phyloP scores from a whole-genome alignment of 1,284 basidiomycete genomes.

The Austroboletus niveus region DNA sequence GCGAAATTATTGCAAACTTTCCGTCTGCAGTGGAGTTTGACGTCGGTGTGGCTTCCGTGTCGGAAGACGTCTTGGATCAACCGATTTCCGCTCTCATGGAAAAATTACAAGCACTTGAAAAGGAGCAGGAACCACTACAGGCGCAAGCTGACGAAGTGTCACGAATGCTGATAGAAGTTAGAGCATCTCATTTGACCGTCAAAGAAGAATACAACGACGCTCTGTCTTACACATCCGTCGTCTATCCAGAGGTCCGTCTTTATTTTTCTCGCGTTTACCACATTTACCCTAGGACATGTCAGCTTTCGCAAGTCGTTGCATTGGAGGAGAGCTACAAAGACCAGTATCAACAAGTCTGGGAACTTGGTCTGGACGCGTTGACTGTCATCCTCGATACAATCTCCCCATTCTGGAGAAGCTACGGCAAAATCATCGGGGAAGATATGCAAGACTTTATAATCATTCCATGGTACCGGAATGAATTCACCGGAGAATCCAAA shows the following conservation, averaged over 20 bases:
- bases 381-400: slow-evolving; percentile 71
- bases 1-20: slow-evolving; percentile 52
- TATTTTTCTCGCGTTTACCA: slow-evolving; percentile 1
- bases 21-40: slow-evolving; percentile 31
- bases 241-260: slow-evolving; percentile 65
- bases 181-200: slow-evolving; percentile 50
- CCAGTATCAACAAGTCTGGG: slow-evolving; percentile 74
- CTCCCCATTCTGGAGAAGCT: slow-evolving; percentile 74
- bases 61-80: slow-evolving; percentile 50
- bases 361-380: slow-evolving; percentile 68
- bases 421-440: slow-evolving; percentile 72
- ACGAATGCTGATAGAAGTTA: slow-evolving; percentile 49
- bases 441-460: slow-evolving; percentile 76
- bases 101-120: slow-evolving; percentile 42
- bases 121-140: slow-evolving; percentile 39
- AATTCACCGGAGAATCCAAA: slow-evolving; percentile 73
- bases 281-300: slow-evolving; percentile 5
- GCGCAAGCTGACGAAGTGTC: slow-evolving; percentile 48
- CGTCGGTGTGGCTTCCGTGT: slow-evolving; percentile 17
- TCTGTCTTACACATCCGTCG: slow-evolving; percentile 63
- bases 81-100: slow-evolving; percentile 48
- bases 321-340: slow-evolving; percentile 74
- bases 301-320: slow-evolving; percentile 66
- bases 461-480: slow-evolving; percentile 75
- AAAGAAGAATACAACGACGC: slow-evolving; percentile 68